phyloP scores from a whole-genome alignment of 768 basidiomycete genomes.

The Krasilnikovozyma curviuscula region DNA sequence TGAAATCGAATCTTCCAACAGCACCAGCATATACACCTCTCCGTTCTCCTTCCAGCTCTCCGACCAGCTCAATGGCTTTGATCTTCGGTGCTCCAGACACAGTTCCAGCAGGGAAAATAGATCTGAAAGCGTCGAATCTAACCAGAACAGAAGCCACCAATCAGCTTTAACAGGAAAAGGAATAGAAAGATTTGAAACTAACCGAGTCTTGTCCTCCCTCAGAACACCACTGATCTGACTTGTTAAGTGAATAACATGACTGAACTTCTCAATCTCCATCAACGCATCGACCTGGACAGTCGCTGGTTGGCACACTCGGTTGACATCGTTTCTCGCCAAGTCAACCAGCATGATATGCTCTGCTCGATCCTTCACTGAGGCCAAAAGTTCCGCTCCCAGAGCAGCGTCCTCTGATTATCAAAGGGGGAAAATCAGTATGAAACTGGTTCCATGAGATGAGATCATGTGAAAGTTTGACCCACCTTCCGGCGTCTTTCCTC shows the following conservation, averaged over 20 bases:
- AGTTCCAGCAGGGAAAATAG: conserved; percentile 96
- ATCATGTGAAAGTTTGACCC: conserved; percentile 16
- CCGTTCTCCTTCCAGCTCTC: conserved; percentile 64
- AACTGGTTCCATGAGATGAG: neutral
- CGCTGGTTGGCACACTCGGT: conserved; percentile 82
- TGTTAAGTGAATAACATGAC: conserved; percentile 93
- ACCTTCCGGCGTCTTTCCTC: conserved; percentile 78
- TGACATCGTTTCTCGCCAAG: conserved; percentile 93
- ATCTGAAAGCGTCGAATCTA: conserved; percentile 95
- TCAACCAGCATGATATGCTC: conserved; percentile 99
- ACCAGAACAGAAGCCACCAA: neutral
- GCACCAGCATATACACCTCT: conserved; percentile 93
- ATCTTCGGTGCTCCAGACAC: conserved; percentile 98
- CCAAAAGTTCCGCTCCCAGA: conserved; percentile 50
- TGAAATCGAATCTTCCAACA: conserved; percentile 92
- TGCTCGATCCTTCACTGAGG: conserved; percentile 84
- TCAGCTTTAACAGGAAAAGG: neutral
- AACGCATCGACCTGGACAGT: conserved; percentile 92
- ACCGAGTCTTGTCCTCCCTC: conserved; percentile 69
- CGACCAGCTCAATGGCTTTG: conserved; percentile 86
- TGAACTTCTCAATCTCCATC: conserved; percentile 85
- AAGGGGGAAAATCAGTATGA: neutral
- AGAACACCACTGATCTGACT: conserved; percentile 79
- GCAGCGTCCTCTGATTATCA: conserved; percentile 60
- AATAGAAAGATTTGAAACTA: conserved; percentile 10